Evolutionary conservation across 805 yeast species (phyloP).

Genomic region (Teunomyces atbi): DNA sequence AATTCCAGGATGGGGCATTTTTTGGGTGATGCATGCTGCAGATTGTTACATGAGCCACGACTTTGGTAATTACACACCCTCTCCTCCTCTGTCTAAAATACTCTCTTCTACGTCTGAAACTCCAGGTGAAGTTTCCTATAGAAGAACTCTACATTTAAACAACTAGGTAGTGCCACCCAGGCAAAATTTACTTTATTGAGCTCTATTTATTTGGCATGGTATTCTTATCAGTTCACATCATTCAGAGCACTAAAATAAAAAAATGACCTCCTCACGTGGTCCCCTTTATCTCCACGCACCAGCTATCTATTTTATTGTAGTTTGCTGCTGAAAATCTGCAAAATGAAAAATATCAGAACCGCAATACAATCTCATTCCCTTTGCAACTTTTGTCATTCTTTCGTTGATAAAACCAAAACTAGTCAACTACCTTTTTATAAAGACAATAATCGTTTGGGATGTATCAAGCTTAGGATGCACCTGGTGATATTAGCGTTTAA

Average conservation of each 20-base stretch:
- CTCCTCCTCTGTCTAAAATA: background rate
- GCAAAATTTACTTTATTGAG: background rate
- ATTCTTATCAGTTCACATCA: background rate
- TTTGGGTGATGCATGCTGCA: slow-evolving; percentile 3
- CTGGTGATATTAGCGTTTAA: background rate
- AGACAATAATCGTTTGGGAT: no score
- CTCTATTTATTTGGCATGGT: background rate
- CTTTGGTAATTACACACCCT: background rate
- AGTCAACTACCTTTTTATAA: no score
- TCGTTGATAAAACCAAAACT: no score
- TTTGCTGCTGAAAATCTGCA: background rate
- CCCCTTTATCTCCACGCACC: background rate
- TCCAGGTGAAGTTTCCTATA: background rate
- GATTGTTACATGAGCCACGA: slow-evolving; percentile 2
- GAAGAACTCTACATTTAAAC: no score
- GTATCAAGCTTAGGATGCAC: background rate
- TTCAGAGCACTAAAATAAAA: background rate
- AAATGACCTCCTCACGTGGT: background rate
- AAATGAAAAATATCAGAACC: background rate
- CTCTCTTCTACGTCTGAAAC: background rate
- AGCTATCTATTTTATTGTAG: background rate
- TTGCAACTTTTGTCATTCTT: no score
- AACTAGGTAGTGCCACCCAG: no score
- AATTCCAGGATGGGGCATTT: slow-evolving; percentile 1
- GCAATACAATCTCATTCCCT: background rate